A percentile compares a stretch with the other conserved stretches of the same genome.
Evolutionary conservation across 2,329 filamentous ascomycete genomes (phyloP).

Genomic region (Rhytidhysteron rufulum): DNA sequence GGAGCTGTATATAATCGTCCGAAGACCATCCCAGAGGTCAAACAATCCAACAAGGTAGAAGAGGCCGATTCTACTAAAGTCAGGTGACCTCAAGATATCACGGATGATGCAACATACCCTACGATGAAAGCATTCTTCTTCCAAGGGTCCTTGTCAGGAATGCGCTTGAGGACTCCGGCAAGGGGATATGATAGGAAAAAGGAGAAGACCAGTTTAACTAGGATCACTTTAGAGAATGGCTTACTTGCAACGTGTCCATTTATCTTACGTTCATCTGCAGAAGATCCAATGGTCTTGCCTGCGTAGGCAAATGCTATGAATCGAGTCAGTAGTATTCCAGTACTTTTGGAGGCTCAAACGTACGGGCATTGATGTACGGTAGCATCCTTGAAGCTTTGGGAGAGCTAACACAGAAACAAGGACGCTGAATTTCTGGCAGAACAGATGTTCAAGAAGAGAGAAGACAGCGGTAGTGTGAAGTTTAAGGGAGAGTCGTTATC

Average conservation of each 20-base stretch:
- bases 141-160: conserved; percentile 79
- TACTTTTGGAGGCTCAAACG: conserved; percentile 15
- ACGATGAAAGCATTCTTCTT: conserved; percentile 89
- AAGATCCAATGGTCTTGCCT: conserved; percentile 56
- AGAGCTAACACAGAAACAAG: too few relatives aligned
- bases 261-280: conserved; percentile 59
- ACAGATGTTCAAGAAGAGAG: too few relatives aligned
- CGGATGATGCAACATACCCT: conserved; percentile 48
- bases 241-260: background rate
- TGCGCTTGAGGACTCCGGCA: conserved; percentile 79
- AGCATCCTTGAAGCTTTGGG: conserved; percentile 56
- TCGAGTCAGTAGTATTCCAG: conserved; percentile 4
- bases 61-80: conserved; percentile 59
- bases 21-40: conserved; percentile 81
- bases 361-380: conserved; percentile 61
- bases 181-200: conserved; percentile 92
- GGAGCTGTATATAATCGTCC: conserved; percentile 75
- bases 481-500: too few relatives aligned
- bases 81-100: conserved; percentile 2
- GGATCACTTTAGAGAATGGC: conserved; percentile 11
- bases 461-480: too few relatives aligned
- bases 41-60: conserved; percentile 95
- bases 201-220: conserved; percentile 89
- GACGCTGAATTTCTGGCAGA: too few relatives aligned
- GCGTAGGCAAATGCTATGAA: conserved; percentile 58